Conservation (phyloP, 805 yeast species). For the Allodekkera sacchari region DNA sequence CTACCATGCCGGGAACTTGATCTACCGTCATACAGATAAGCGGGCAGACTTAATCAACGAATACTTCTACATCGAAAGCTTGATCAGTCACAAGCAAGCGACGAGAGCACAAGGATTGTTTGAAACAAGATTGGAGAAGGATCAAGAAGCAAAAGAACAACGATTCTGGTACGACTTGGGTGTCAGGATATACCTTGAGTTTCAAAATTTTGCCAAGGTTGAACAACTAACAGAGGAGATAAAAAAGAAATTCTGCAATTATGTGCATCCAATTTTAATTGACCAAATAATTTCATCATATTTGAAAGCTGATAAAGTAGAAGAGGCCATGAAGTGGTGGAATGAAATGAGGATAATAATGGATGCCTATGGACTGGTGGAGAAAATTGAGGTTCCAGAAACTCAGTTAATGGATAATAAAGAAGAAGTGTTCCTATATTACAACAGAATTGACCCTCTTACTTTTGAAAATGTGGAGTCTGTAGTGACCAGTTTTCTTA, state of each 20-base stretch:
- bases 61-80: constrained; percentile 38
- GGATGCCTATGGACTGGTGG: constrained; percentile 19
- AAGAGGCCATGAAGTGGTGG: constrained; percentile 28
- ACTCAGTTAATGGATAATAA: constrained; percentile 15
- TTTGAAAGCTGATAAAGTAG: constrained; percentile 17
- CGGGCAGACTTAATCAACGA: constrained; percentile 40
- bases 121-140: constrained; percentile 24
- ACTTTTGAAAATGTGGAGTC: constrained; percentile 19
- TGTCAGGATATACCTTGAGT: constrained; percentile 29
- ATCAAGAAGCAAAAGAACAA: constrained; percentile 26
- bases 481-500: constrained; percentile 14
- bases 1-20: constrained; percentile 32
- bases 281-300: constrained; percentile 28
- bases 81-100: constrained; percentile 26
- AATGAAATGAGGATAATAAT: constrained; percentile 16
- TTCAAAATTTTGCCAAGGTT: constrained; percentile 24
- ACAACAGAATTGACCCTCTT: constrained; percentile 22
- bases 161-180: constrained; percentile 50
- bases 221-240: constrained; percentile 25
- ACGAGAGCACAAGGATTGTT: constrained; percentile 31
- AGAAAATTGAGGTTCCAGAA: constrained; percentile 11
- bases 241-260: constrained; percentile 21
- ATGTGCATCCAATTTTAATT: constrained; percentile 27
- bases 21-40: constrained; percentile 34
- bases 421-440: constrained; percentile 17